Percentiles rank a stretch among this genome's conserved stretches.
These are phyloP conservation scores for Caryocar brasiliense DNA, from an alignment of 441 rosid species.

Conservation along the genomic window DNA sequence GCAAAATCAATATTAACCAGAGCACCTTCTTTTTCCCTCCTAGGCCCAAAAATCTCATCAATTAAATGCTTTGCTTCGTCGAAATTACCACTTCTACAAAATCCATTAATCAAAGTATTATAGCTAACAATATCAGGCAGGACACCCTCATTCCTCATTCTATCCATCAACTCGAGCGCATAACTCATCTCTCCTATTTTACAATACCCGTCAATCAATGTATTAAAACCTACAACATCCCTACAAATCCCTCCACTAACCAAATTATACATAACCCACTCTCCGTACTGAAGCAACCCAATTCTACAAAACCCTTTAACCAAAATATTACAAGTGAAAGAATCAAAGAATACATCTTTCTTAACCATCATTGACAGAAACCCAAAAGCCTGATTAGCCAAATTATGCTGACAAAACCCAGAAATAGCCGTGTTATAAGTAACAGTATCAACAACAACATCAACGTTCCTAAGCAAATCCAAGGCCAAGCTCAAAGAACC, in stretches of 20 bases:
- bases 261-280: slow-evolving; percentile 46
- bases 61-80: slow-evolving; percentile 43
- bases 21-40: slow-evolving; percentile 7
- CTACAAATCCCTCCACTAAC: slow-evolving; percentile 30
- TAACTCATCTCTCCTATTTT: slow-evolving; percentile 32
- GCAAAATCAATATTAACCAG: neutral
- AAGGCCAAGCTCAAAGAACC: slow-evolving; percentile 49
- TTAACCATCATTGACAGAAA: slow-evolving; percentile 69
- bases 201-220: slow-evolving; percentile 53
- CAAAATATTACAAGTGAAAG: slow-evolving; percentile 60
- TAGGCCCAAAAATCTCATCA: slow-evolving; percentile 35
- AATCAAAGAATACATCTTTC: slow-evolving; percentile 47
- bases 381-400: slow-evolving; percentile 48
- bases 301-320: slow-evolving; percentile 65
- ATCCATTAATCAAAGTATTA: slow-evolving; percentile 54
- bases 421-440: slow-evolving; percentile 67
- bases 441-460: slow-evolving; percentile 42
- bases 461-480: slow-evolving; percentile 44
- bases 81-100: slow-evolving; percentile 52
- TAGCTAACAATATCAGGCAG: slow-evolving; percentile 49
- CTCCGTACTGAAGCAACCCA: slow-evolving; percentile 44
- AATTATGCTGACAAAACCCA: slow-evolving; percentile 68
- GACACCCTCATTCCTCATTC: slow-evolving; percentile 39
- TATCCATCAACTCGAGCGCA: slow-evolving; percentile 35
- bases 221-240: slow-evolving; percentile 45